These are phyloP conservation scores for Termitomyces sp. DNA, from an alignment of 768 basidiomycete species.

Conservation along the genomic window DNA sequence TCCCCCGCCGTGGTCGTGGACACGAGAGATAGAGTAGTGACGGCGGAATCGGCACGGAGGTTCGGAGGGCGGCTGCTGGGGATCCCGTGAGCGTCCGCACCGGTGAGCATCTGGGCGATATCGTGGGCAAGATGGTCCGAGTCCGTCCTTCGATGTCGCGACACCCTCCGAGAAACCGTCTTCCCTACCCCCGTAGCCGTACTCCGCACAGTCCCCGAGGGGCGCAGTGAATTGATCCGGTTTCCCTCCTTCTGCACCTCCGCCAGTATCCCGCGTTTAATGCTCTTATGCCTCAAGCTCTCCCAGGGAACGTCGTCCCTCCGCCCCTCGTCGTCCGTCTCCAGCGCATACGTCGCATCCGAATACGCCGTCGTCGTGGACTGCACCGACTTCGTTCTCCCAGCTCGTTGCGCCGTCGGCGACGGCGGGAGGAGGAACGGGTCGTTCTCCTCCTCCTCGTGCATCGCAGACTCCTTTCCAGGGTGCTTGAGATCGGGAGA, in stretches of 20 bases:
- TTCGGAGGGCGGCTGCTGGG: neutral
- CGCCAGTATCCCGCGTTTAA: constrained; percentile 45
- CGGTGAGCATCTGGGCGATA: constrained; percentile 3
- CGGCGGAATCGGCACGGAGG: constrained; percentile 8
- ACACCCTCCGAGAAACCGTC: constrained; percentile 7
- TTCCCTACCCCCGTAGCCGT: neutral
- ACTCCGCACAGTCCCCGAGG: constrained; percentile 14
- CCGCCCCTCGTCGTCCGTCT: constrained; percentile 17
- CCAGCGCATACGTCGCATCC: constrained; percentile 7
- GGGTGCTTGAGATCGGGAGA: constrained; percentile 6
- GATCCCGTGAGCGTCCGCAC: neutral
- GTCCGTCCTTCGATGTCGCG: constrained; percentile 18
- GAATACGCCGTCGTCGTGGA: constrained; percentile 9
- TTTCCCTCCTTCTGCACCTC: constrained; percentile 29
- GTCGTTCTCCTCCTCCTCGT: constrained; percentile 5
- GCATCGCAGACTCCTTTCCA: neutral
- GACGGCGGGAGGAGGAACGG: constrained; percentile 19
- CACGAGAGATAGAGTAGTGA: constrained; percentile 11
- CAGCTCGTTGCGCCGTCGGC: constrained; percentile 2
- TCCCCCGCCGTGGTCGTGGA: constrained; percentile 14
- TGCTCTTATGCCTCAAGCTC: constrained; percentile 42
- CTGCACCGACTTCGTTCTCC: constrained; percentile 10
- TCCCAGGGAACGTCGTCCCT: constrained; percentile 33
- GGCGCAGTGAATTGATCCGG: constrained; percentile 26
- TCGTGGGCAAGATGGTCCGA: constrained; percentile 22